Evolutionary conservation across 2,329 filamentous ascomycete genomes (phyloP), one percentile per base, ranked within the genome.

Genomic region (Aurifilum marmelostoma): DNA sequence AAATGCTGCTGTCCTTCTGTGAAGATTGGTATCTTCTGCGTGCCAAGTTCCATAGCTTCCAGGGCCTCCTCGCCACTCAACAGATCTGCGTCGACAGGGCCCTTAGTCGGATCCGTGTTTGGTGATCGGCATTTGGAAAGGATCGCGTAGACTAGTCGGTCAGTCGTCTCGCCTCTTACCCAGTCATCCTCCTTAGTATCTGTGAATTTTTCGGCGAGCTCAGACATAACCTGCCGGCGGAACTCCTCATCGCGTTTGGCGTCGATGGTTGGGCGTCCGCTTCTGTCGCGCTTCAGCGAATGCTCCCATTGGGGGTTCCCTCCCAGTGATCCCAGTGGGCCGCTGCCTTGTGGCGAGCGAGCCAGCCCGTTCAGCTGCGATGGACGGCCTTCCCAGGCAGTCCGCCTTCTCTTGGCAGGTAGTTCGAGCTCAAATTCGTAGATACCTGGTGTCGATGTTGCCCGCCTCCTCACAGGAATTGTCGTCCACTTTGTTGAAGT

Each of bases 1-100:
- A 76, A 76, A 63, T 67, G 72, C 65, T 76, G 75, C 60, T 76
- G 75, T 21, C 68, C 70, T 16, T 73, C 63, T 4, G 75, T 75
- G 52, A 76, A 70, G 50, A 76, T 71, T 1, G 75, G 75, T 56
- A 69, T 39, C 11, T 34, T 66, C 39, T 67, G 65, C 27, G 65
- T 63, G 41, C 67, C 64, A 16, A 52, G 59, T 29, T 71, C 68
- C 29, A 71, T 27, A 41, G 59, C 65, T 6, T 68, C 60, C 32
- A 68, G 50, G 41, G 70, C 70, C 63, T 70, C 70, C 18, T 65
- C 27, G 16, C 67, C 68, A 39, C 54, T 65, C 18, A 71, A 56
- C 14, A 71, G 59, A 24, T 68, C 70, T 24, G 52, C 64, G n/a
- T 71, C 70, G 11, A 71, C 66, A 7, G 67, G 64, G n/a, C 70